phyloP scores from a whole-genome alignment of 192 early-diverging fungal species.

The Rhizophagus prolifer region DNA sequence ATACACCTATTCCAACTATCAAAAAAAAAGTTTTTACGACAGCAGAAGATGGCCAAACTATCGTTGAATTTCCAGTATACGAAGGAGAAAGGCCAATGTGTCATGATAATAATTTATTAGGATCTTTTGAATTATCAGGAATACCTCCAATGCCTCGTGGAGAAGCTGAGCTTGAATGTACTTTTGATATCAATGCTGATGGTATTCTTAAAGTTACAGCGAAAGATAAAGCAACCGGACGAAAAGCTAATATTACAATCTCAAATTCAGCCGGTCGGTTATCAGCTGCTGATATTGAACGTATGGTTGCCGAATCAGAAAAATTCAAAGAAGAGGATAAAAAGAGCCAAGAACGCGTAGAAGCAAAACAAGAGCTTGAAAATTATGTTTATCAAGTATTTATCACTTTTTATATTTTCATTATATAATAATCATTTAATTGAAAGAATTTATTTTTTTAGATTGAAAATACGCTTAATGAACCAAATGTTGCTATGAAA shows the following conservation, averaged over 20 bases:
- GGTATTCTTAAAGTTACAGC: slow-evolving; percentile 90
- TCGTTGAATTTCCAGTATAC: slow-evolving; percentile 81
- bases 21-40: slow-evolving; percentile 84
- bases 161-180: slow-evolving; percentile 76
- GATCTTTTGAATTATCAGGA: slow-evolving; percentile 78
- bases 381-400: slow-evolving; percentile 65
- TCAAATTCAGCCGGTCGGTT: slow-evolving; percentile 91
- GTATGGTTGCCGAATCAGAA: slow-evolving; percentile 91
- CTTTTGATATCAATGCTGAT: slow-evolving; percentile 84
- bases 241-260: slow-evolving; percentile 91
- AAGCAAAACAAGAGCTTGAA: slow-evolving; percentile 83
- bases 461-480: slow-evolving; percentile 63
- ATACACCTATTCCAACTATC: slow-evolving; percentile 80
- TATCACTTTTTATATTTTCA: background rate
- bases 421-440: background rate
- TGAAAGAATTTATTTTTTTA: slow-evolving; percentile 5
- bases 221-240: slow-evolving; percentile 88
- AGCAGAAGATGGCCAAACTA: slow-evolving; percentile 79
- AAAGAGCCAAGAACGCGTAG: slow-evolving; percentile 65
- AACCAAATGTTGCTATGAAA: slow-evolving; percentile 73
- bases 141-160: slow-evolving; percentile 79
- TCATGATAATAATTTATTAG: slow-evolving; percentile 90
- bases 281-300: slow-evolving; percentile 87
- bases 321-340: slow-evolving; percentile 80
- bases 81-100: slow-evolving; percentile 87